Base-by-base conservation (phyloP, 768 basidiomycete genomes). In the Tulasnella sp. region DNA sequence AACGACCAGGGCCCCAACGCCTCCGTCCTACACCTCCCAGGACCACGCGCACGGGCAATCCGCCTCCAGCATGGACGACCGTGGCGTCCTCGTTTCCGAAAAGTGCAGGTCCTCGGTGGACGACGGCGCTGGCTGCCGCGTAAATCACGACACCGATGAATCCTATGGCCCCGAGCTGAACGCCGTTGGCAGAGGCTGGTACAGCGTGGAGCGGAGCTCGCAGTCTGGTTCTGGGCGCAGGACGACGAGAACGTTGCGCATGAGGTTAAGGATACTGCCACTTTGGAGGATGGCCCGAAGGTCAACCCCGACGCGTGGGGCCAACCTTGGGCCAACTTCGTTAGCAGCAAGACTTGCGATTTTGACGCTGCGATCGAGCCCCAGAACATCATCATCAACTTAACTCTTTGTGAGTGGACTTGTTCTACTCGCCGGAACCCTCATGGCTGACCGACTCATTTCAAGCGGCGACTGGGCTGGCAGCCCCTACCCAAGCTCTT, bases 21-120 rank as follows among this genome's bases (percentile, higher is more conserved):
- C 37, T 74, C 70, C 32, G 70, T 55, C 26, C 73, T 79, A 4
- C 57, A 79, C 81, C 77, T 20, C 73, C n/a, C 4, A 70, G 87
- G 88, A 86, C 0, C 90, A 90, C 83, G 86, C 87, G 11, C 89
- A 90, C 11, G 90, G 90, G 88, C 88, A 89, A 20, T 77, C 82
- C 23, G 42, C 7, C 3, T 82, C 81, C 2, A 86, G 10, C 26
- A 57, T 57, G 55, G 18, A 20, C 55, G 46, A 37, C 29, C n/a
- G 16, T 9, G 72, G 20, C 20, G 5, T 2, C 3, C 5, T 10
- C 32, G 11, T 44, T 26, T 42, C 39, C 18, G 16, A 26, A 20
- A 35, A 13, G 40, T 73, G 72, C 72, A 46, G 40, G 72, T 73
- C 72, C 18, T 20, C 35, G 10, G 40, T 42, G 7, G 40, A 20